Percentiles rank a stretch among this genome's conserved stretches.
Evolutionary conservation across 148 eudicot species (phyloP).

Genomic region (Fagopyrum homotropicum): DNA sequence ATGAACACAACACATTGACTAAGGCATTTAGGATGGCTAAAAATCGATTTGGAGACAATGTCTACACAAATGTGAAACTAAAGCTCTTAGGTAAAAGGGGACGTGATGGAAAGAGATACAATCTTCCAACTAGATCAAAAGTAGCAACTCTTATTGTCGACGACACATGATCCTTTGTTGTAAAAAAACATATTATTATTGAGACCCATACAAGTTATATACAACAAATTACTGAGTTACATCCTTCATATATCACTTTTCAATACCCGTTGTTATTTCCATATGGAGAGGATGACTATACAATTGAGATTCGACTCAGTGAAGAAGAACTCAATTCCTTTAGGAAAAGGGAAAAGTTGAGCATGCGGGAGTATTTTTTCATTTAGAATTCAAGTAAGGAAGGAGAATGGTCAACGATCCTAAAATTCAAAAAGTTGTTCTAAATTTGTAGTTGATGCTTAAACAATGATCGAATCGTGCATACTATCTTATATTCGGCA

Average conservation of each 20-base stretch:
- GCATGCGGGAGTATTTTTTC: conserved; percentile 7
- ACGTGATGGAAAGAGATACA: neutral
- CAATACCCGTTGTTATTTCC: conserved; percentile 17
- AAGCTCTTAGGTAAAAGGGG: neutral
- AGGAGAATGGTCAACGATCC: neutral
- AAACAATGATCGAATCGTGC: neutral
- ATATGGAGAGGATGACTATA: conserved; percentile 14
- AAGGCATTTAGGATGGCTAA: neutral
- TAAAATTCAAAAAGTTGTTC: neutral
- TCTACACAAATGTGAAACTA: neutral
- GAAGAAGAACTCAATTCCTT: neutral
- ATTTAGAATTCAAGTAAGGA: neutral
- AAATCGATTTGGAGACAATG: neutral
- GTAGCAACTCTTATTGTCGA: neutral
- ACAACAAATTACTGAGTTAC: neutral
- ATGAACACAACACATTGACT: neutral
- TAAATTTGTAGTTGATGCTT: conserved; percentile 14
- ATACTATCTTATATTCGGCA: neutral
- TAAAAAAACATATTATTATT: neutral
- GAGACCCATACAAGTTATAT: neutral
- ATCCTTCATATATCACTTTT: conserved; percentile 9
- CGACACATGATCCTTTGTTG: neutral
- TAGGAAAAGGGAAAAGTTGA: neutral
- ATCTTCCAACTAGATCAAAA: neutral
- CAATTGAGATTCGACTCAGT: neutral